phyloP scores from a whole-genome alignment of 164 flowering plant genomes.

The Vitis vinifera region ASM3070453v1 NC_081817.1:521501-522000 shows the following conservation, averaged over 20 bases:
- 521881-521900: conserved; percentile 44
- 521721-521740: conserved; percentile 89
- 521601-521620: conserved; percentile 54
- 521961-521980: conserved; percentile 64
- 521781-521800: conserved; percentile 87
- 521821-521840: conserved; percentile 68
- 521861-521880: conserved; percentile 44
- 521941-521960: conserved; percentile 56
- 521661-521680: conserved; percentile 77
- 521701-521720: conserved; percentile 79
- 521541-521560: conserved; percentile 46
- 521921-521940: conserved; percentile 88
- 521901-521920: conserved; percentile 51
- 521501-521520: not conserved
- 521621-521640: conserved; percentile 71
- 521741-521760: conserved; percentile 68
- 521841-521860: conserved; percentile 62
- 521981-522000: conserved; percentile 78
- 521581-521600: conserved; percentile 18
- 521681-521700: conserved; percentile 75
- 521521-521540: conserved; percentile 14
- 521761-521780: conserved; percentile 77
- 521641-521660: conserved; percentile 40
- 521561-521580: conserved; percentile 39
- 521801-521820: conserved; percentile 90